Evolutionary conservation across 176 grass and related monocot species (phyloP).

Genomic region (Tillandsia fasciculata): DNA sequence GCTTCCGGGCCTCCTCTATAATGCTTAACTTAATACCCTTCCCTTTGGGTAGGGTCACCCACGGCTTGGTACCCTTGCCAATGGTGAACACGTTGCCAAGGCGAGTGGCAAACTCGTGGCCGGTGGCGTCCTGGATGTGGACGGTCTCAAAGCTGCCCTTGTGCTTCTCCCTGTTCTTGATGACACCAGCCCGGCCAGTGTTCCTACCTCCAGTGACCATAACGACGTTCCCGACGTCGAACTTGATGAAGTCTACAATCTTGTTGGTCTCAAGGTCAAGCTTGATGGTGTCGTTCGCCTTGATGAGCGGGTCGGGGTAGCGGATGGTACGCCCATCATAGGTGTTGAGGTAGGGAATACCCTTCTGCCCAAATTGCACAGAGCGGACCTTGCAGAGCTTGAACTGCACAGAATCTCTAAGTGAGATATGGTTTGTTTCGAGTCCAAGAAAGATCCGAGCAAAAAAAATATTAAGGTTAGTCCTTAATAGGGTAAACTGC

Average conservation of each 20-base stretch:
- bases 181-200: conserved; percentile 19
- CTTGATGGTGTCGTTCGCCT: conserved; percentile 22
- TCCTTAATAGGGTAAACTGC: too few relatives aligned
- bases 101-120: conserved; percentile 25
- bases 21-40: conserved; percentile 30
- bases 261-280: conserved; percentile 18
- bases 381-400: conserved; percentile 27
- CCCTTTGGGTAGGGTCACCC: conserved; percentile 26
- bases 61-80: conserved; percentile 21
- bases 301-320: conserved; percentile 27
- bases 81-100: conserved; percentile 22
- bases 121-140: conserved; percentile 20
- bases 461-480: too few relatives aligned
- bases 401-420: conserved; percentile 1
- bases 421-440: neutral
- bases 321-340: conserved; percentile 25
- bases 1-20: conserved; percentile 23
- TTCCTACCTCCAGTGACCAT: conserved; percentile 31
- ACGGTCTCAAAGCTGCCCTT: conserved; percentile 24
- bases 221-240: conserved; percentile 26
- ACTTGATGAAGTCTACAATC: conserved; percentile 28
- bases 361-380: conserved; percentile 22
- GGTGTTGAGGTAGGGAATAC: conserved; percentile 24
- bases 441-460: too few relatives aligned
- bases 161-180: conserved; percentile 32